Conservation (phyloP, 768 basidiomycete genomes). For the Boletus sp. region DNA sequence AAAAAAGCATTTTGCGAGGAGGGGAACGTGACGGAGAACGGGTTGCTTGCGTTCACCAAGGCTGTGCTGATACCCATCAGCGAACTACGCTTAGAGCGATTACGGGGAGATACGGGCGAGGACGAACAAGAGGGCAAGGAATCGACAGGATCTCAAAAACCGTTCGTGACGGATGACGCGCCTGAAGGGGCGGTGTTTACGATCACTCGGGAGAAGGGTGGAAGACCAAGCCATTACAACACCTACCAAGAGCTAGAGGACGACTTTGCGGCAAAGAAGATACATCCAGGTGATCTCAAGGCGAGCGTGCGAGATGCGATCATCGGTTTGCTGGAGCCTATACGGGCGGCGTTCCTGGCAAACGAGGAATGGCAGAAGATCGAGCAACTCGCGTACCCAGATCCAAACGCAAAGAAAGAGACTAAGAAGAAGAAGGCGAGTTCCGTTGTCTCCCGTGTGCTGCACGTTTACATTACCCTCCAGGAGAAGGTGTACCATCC, state of each 20-base stretch:
- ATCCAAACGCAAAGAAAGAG: slow-evolving; percentile 58
- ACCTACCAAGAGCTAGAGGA: slow-evolving; percentile 62
- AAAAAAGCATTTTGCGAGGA: slow-evolving; percentile 93
- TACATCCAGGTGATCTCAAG: slow-evolving; percentile 94
- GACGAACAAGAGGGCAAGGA: slow-evolving; percentile 45
- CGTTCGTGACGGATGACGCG: slow-evolving; percentile 66
- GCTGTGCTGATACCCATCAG: slow-evolving; percentile 89
- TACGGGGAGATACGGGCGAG: slow-evolving; percentile 41
- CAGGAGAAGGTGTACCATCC: slow-evolving; percentile 83
- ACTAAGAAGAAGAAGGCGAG: slow-evolving; percentile 60
- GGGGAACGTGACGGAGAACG: slow-evolving; percentile 85
- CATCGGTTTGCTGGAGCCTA: slow-evolving; percentile 70
- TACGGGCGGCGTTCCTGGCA: slow-evolving; percentile 71
- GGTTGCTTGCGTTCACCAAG: slow-evolving; percentile 78
- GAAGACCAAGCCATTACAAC: slow-evolving; percentile 65
- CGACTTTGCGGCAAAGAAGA: slow-evolving; percentile 69
- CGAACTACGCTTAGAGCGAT: slow-evolving; percentile 63
- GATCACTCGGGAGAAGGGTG: slow-evolving; percentile 74
- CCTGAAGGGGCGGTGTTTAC: slow-evolving; percentile 82
- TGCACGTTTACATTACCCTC: background rate
- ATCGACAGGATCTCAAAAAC: slow-evolving; percentile 48
- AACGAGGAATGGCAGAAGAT: slow-evolving; percentile 78
- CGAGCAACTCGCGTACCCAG: slow-evolving; percentile 81
- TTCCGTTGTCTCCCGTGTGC: background rate
- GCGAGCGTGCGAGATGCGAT: slow-evolving; percentile 69